Percentiles rank a stretch among this genome's conserved stretches.
phyloP scores from a whole-genome alignment of 2,329 filamentous ascomycete genomes.

The Magnaporthiopsis poae region DNA sequence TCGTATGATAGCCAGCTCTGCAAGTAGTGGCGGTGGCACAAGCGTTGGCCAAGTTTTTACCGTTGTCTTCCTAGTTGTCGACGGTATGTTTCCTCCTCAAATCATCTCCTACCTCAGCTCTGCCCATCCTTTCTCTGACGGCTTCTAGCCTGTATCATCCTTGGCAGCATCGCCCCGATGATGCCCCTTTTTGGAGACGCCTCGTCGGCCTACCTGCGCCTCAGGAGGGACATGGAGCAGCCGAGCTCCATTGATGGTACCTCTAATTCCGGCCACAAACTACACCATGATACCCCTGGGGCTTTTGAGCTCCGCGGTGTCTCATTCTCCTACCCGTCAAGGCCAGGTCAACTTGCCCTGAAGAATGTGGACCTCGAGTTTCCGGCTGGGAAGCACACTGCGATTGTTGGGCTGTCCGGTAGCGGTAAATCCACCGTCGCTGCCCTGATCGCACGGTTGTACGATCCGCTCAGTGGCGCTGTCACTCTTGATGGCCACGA shows the following conservation, averaged over 20 bases:
- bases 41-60: slow-evolving; percentile 33
- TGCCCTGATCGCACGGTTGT: slow-evolving; percentile 33
- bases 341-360: slow-evolving; percentile 32
- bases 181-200: slow-evolving; percentile 52
- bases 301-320: slow-evolving; percentile 34
- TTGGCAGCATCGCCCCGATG: slow-evolving; percentile 54
- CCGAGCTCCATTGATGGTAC: slow-evolving; percentile 35
- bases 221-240: slow-evolving; percentile 48
- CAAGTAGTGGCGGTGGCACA: slow-evolving; percentile 19
- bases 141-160: slow-evolving; percentile 43
- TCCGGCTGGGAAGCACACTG: slow-evolving; percentile 38
- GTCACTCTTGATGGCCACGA: slow-evolving; percentile 29
- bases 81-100: slow-evolving; percentile 21
- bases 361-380: slow-evolving; percentile 28
- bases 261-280: slow-evolving; percentile 30
- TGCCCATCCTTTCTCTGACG: slow-evolving; percentile 1
- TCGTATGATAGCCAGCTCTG: slow-evolving; percentile 31
- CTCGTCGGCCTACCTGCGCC: slow-evolving; percentile 46
- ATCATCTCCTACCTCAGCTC: not conserved
- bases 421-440: slow-evolving; percentile 45
- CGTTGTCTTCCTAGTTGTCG: slow-evolving; percentile 43
- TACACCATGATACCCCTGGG: slow-evolving; percentile 35
- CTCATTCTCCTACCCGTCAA: slow-evolving; percentile 34
- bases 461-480: slow-evolving; percentile 32
- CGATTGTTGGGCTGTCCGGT: slow-evolving; percentile 45